These are phyloP conservation scores for Aspergillus ostianus DNA, from an alignment of 495 filamentous ascomycete genomes.

Conservation along the genomic window DNA sequence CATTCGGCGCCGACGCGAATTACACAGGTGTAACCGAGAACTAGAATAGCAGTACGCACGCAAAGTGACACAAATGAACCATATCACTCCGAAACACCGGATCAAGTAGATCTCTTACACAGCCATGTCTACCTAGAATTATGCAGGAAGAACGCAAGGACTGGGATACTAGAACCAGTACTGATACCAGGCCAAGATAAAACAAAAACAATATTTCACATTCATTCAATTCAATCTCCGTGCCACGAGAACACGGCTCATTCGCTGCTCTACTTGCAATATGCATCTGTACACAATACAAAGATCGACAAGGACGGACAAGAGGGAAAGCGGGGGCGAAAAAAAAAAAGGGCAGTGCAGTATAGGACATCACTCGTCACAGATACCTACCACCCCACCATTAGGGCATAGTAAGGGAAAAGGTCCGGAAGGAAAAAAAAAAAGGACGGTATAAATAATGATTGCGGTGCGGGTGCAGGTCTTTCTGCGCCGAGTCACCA, in stretches of 20 bases:
- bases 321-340: conserved; percentile 15
- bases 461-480: conserved; percentile 16
- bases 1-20: background rate
- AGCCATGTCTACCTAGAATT: background rate
- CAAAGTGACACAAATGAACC: background rate
- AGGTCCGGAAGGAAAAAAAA: conserved; percentile 18
- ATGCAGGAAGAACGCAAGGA: background rate
- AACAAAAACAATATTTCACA: conserved; percentile 4
- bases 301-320: conserved; percentile 15
- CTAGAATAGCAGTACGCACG: background rate
- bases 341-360: conserved; percentile 20
- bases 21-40: background rate
- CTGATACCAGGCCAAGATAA: background rate
- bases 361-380: conserved; percentile 29
- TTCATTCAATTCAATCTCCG: conserved; percentile 20
- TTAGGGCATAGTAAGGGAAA: conserved; percentile 24
- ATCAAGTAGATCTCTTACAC: background rate
- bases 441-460: conserved; percentile 21
- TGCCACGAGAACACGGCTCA: conserved; percentile 20
- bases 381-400: conserved; percentile 36
- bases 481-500: conserved; percentile 28
- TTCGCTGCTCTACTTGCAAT: conserved; percentile 24
- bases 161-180: background rate
- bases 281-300: conserved; percentile 43
- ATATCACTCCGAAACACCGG: background rate